Conservation (phyloP, 108 stramenopile species). For the Aurantiochytrium sp. region DNA sequence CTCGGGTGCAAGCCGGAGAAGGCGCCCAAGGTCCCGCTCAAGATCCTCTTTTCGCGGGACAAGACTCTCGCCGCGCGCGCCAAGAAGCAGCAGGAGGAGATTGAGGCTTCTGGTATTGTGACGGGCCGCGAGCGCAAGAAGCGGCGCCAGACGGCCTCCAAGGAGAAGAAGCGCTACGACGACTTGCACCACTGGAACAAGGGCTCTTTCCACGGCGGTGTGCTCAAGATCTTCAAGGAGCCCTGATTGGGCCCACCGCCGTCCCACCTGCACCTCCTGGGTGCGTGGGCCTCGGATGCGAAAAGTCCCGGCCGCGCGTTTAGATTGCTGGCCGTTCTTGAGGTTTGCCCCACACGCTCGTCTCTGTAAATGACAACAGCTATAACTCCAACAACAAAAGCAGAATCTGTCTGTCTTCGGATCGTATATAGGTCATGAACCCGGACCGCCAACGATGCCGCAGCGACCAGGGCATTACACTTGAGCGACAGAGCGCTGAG, state of each 20-base stretch:
- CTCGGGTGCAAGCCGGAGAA: background rate
- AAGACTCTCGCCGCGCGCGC: background rate
- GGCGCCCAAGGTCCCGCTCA: background rate
- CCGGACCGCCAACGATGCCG: too few species aligned
- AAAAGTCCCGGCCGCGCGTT: too few species aligned
- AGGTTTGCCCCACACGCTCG: too few species aligned
- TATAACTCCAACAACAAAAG: too few species aligned
- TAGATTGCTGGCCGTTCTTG: too few species aligned
- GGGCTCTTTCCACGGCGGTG: background rate
- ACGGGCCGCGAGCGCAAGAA: constrained; percentile 6
- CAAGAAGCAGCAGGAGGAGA: background rate
- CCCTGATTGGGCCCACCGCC: background rate
- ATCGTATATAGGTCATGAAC: too few species aligned
- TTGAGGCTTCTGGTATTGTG: background rate
- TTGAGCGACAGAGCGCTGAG: too few species aligned
- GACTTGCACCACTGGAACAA: constrained; percentile 20
- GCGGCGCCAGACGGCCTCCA: background rate
- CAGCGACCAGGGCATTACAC: too few species aligned
- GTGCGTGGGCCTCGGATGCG: too few species aligned
- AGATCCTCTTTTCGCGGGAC: background rate
- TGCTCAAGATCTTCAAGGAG: background rate
- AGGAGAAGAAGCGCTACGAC: constrained; percentile 12
- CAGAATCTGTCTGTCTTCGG: too few species aligned
- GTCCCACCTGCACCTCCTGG: too few species aligned
- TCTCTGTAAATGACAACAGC: too few species aligned